Evolutionary conservation across 805 yeast species (phyloP), one percentile per base, ranked within the genome.

Genomic region (Yamadazyma laniorum): DNA sequence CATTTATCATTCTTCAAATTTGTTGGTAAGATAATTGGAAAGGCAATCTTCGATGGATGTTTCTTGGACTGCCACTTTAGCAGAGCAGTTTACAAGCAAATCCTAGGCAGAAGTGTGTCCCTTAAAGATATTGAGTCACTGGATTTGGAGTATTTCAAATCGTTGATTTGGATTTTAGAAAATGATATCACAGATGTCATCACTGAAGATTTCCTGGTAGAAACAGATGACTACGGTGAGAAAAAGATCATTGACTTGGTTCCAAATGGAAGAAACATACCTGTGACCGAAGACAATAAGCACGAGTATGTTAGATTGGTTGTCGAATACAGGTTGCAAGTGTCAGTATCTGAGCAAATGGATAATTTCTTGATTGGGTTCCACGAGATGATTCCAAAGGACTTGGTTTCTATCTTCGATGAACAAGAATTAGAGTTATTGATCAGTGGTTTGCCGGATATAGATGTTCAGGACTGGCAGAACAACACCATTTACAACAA

Each of bases 391-490:
- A 85, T 93, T 47, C 88, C 96, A 12, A 78, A 81, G 50, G 91
- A 88, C 11, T 64, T 88, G 44, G 79, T 93, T 30, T 70, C 91
- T 0, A 84, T 91, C 21, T 93, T 93, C 65, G 95, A 89, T 59
- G 99, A 93, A 56, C 95, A 90, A 53, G 99, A 93, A 59, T 69
- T 93, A 40, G 99, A 93, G 63, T 72, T 93, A 44, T 71, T 93
- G 49, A 85, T 93, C 29, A 85, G 95, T 25, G 99, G 99, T 3
- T 70, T 93, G 51, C 99, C 99, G 2, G 96, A 91, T 52, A 89
- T 93, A 52, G 96, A 88, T 63, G 91, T 91, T 15, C 87, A 82
- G 49, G 99, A 93, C 56, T 93, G 99, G 99, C 85, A 85, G 48
- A 82, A 79, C 53, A 85, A 93, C 56, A 78, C 96, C 1, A 71